Evolutionary conservation across 768 basidiomycete species (phyloP).

Genomic region (Pilatotrama ljubarskyi): DNA sequence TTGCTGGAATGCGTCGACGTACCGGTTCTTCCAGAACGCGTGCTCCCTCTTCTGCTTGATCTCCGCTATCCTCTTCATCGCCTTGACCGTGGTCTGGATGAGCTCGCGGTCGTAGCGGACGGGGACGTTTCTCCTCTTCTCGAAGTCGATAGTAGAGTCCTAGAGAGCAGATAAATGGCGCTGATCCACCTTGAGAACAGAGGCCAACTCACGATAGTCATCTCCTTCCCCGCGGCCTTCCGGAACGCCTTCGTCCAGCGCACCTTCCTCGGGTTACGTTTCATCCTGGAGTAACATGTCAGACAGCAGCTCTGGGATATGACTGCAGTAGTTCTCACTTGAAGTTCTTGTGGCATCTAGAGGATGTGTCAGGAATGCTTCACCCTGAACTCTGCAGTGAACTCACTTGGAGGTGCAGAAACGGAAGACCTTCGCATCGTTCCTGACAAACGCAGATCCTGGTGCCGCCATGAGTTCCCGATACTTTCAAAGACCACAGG

Average conservation of each 20-base stretch:
- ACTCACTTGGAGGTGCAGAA: conserved; percentile 97
- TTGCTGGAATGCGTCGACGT: conserved; percentile 8
- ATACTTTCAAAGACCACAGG: background rate
- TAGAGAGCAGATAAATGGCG: conserved; percentile 32
- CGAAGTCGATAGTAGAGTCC: conserved; percentile 99
- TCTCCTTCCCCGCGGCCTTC: conserved; percentile 98
- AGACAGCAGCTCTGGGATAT: background rate
- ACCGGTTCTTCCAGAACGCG: conserved; percentile 96
- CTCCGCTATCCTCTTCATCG: conserved; percentile 93
- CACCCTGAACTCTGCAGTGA: background rate
- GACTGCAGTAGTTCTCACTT: conserved; percentile 63
- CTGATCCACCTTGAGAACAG: background rate
- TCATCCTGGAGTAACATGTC: conserved; percentile 66
- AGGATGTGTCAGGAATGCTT: conserved; percentile 15
- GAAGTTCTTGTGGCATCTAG: conserved; percentile 98
- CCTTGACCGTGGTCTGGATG: conserved; percentile 89
- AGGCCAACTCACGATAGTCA: conserved; percentile 77
- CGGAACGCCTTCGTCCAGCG: conserved; percentile 99
- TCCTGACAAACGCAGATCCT: conserved; percentile 96
- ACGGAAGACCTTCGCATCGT: conserved; percentile 96
- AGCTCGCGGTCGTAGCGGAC: conserved; percentile 96
- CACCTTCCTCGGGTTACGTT: conserved; percentile 98
- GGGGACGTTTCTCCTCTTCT: conserved; percentile 97
- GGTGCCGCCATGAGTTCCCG: conserved; percentile 1
- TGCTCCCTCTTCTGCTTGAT: conserved; percentile 88